Evolutionary conservation across 306 rosid genomes (phyloP).

Genomic region (Acacia acuminata): DNA sequence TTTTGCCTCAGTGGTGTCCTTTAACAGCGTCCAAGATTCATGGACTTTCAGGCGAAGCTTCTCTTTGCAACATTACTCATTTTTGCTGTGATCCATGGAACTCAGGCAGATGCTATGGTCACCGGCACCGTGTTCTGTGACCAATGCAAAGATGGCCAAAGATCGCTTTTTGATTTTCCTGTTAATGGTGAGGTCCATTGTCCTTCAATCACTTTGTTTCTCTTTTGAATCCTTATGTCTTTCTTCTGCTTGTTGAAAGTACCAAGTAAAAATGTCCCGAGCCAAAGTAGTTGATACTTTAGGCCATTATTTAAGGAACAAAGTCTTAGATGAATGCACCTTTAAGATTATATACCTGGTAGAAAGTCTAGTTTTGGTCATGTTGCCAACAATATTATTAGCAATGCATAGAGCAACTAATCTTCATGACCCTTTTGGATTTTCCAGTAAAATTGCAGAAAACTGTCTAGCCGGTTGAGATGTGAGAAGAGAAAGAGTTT

Average conservation of each 20-base stretch:
- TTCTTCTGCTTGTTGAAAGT: not conserved
- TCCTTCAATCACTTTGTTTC: conserved; percentile 10
- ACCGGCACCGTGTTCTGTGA: conserved; percentile 89
- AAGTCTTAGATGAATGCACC: not conserved
- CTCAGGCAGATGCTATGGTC: conserved; percentile 58
- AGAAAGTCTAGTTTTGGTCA: not conserved
- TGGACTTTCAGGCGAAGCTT: conserved; percentile 52
- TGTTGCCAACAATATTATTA: not conserved
- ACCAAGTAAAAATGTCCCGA: not conserved
- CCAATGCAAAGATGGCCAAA: conserved; percentile 89
- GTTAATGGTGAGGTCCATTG: conserved; percentile 55
- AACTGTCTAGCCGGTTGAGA: not conserved
- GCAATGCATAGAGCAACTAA: not conserved
- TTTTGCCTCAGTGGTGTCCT: not conserved
- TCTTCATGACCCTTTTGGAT: not conserved
- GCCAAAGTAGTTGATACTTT: too few species aligned
- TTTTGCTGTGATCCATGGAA: conserved; percentile 46
- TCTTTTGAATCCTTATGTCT: not conserved
- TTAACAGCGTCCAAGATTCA: conserved; percentile 38
- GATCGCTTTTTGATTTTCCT: conserved; percentile 76
- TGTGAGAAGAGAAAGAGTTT: not conserved
- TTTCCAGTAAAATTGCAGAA: not conserved
- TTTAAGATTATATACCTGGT: not conserved
- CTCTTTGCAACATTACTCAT: conserved; percentile 44
- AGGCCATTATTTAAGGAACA: not conserved